Evolutionary conservation across 1,284 basidiomycete genomes (phyloP).

Genomic region (Cutaneotrichosporon arboriforme): DNA sequence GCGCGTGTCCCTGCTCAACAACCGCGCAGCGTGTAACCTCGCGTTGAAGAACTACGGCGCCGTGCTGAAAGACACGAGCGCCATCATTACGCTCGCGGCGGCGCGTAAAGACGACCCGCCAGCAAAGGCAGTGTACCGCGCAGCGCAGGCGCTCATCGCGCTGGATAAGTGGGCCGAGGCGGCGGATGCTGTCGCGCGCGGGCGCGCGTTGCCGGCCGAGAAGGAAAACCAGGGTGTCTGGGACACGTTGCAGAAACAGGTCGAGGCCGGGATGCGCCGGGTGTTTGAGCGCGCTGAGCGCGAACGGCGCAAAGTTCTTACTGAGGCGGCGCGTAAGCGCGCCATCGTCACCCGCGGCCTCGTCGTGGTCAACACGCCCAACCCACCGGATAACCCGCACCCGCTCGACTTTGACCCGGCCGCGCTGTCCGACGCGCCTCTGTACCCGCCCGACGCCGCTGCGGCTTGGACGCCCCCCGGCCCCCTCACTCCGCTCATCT

Average conservation of each 20-base stretch:
- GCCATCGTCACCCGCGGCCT: slow-evolving; percentile 37
- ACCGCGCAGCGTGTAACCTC: slow-evolving; percentile 87
- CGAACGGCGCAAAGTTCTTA: slow-evolving; percentile 28
- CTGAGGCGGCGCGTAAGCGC: slow-evolving; percentile 27
- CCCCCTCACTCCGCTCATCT: slow-evolving; percentile 59
- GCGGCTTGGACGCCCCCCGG: slow-evolving; percentile 55
- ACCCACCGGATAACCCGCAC: slow-evolving; percentile 56
- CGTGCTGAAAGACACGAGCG: slow-evolving; percentile 76
- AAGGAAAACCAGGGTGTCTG: slow-evolving; percentile 21
- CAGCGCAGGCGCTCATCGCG: slow-evolving; percentile 65
- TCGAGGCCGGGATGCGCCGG: slow-evolving; percentile 23
- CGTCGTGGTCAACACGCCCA: slow-evolving; percentile 35
- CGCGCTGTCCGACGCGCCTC: slow-evolving; percentile 26
- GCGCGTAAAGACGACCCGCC: slow-evolving; percentile 47
- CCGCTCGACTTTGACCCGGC: slow-evolving; percentile 53
- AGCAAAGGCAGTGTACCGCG: slow-evolving; percentile 78
- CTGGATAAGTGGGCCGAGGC: slow-evolving; percentile 72
- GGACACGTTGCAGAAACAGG: slow-evolving; percentile 18
- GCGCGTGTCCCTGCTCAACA: slow-evolving; percentile 69
- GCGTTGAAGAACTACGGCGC: slow-evolving; percentile 84
- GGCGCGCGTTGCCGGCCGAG: slow-evolving; percentile 23
- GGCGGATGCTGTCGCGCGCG: slow-evolving; percentile 65
- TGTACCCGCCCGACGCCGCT: slow-evolving; percentile 35
- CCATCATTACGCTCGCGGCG: slow-evolving; percentile 60
- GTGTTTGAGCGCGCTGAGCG: slow-evolving; percentile 34